A percentile compares a stretch with the other conserved stretches of the same genome.
These are phyloP conservation scores for Zhuliangozyma blackwelliae DNA, from an alignment of 1,139 yeast species.

Conservation along the genomic window DNA sequence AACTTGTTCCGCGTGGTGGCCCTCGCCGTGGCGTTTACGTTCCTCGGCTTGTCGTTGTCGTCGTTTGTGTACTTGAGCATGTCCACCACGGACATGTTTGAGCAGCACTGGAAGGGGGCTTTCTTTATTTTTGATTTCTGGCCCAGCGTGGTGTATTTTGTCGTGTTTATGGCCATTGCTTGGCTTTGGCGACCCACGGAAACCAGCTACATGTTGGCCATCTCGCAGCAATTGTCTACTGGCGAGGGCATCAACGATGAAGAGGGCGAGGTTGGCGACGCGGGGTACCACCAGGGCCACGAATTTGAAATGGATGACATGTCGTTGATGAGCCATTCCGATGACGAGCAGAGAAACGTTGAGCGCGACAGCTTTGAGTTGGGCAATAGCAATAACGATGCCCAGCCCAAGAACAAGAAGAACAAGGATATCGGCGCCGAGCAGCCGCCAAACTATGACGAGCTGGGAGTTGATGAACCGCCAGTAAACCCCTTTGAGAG, in stretches of 20 bases:
- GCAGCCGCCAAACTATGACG: conserved; percentile 8
- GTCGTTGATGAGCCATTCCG: conserved; percentile 54
- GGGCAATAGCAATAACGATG: conserved; percentile 7
- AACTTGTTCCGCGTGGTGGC: conserved; percentile 71
- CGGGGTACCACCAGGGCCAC: conserved; percentile 27
- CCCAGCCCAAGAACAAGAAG: conserved; percentile 24
- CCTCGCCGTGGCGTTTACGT: conserved; percentile 50
- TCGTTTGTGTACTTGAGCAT: conserved; percentile 70
- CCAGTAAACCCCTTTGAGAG: too few relatives aligned
- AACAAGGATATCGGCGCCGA: too few relatives aligned
- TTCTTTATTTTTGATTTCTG: conserved; percentile 90
- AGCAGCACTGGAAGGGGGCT: conserved; percentile 87
- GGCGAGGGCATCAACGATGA: conserved; percentile 60
- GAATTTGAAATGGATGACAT: conserved; percentile 77
- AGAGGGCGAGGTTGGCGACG: conserved; percentile 31
- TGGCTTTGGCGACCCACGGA: conserved; percentile 98
- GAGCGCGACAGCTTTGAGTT: conserved; percentile 37
- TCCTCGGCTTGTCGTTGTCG: conserved; percentile 62
- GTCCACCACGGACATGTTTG: conserved; percentile 72
- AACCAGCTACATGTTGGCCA: conserved; percentile 90
- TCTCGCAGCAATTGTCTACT: conserved; percentile 87
- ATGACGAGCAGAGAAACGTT: conserved; percentile 27
- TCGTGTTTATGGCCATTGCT: conserved; percentile 79
- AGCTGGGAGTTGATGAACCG: conserved; percentile 6
- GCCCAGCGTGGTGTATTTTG: conserved; percentile 86